A percentile compares a stretch with the other conserved stretches of the same genome.
Conservation (phyloP, 1,284 basidiomycete species). For the Austroboletus olivaceoglutinosus region DNA sequence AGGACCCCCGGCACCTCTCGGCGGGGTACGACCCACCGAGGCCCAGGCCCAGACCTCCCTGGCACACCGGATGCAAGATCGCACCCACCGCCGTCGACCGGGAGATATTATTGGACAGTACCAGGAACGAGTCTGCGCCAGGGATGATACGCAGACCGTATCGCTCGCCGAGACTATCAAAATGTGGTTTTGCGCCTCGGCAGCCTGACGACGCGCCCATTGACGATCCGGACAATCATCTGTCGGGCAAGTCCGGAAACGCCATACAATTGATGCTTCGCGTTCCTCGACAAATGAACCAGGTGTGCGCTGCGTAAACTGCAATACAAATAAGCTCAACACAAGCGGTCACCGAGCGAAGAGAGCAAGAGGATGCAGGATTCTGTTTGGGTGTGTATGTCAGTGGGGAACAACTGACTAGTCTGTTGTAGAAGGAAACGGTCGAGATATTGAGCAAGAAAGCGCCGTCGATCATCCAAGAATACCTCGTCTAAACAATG, state of each 20-base stretch:
- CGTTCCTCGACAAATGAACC: conserved; percentile 83
- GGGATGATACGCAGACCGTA: conserved; percentile 81
- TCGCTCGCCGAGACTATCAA: conserved; percentile 82
- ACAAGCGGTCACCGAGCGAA: conserved; percentile 19
- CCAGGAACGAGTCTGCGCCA: conserved; percentile 73
- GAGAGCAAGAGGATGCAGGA: conserved; percentile 42
- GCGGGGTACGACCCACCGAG: too few relatives aligned
- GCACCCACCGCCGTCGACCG: conserved; percentile 77
- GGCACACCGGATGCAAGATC: conserved; percentile 66
- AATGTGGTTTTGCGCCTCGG: conserved; percentile 88
- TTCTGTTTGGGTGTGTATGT: conserved; percentile 40
- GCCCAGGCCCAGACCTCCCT: too few relatives aligned
- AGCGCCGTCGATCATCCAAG: conserved; percentile 9
- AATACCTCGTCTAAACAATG: conserved; percentile 6
- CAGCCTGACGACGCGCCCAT: conserved; percentile 83
- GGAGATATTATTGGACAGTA: conserved; percentile 81
- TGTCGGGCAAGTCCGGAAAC: conserved; percentile 66
- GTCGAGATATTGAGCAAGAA: conserved; percentile 29
- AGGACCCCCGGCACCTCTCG: too few relatives aligned
- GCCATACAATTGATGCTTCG: conserved; percentile 81
- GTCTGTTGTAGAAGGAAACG: conserved; percentile 28
- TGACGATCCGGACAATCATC: conserved; percentile 54
- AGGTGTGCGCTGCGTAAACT: conserved; percentile 88
- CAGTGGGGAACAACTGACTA: neutral
- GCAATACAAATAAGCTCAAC: neutral